Conservation (phyloP, 2,329 filamentous ascomycete genomes). For the Fusarium sublunatum region DNA sequence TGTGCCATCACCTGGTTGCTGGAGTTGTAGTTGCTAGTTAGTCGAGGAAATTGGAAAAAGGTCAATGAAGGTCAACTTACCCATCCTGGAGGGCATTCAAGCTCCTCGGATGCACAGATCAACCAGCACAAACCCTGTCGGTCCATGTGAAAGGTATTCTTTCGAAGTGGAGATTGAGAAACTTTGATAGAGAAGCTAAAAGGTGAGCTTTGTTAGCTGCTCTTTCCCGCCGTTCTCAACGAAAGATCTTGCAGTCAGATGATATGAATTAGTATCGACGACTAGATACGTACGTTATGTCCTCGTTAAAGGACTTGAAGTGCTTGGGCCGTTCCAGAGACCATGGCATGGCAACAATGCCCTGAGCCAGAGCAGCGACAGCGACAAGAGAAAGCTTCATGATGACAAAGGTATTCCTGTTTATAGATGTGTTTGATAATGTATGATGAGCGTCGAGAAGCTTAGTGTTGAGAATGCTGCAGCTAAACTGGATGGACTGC, state of each 20-base stretch:
- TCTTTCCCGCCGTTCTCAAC: too few species aligned
- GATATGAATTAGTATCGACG: too few species aligned
- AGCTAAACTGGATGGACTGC: too few species aligned
- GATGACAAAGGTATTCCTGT: not conserved
- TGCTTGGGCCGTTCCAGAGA: not conserved
- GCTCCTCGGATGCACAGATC: not conserved
- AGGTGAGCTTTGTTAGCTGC: too few species aligned
- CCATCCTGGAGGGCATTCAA: not conserved
- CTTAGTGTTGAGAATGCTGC: accelerated
- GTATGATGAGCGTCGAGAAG: too few species aligned
- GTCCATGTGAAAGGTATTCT: accelerated
- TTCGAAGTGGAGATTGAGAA: not conserved
- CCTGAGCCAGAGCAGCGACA: not conserved
- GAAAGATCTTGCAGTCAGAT: too few species aligned
- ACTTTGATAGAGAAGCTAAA: constrained; percentile 17
- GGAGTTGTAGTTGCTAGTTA: not conserved
- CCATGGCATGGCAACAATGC: constrained; percentile 6
- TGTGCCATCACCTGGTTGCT: accelerated
- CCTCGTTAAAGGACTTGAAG: not conserved
- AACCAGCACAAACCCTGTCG: not conserved
- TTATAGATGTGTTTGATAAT: too few species aligned
- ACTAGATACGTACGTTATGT: constrained; percentile 18
- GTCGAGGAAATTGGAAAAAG: not conserved
- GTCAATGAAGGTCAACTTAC: not conserved
- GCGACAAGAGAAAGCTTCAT: constrained; percentile 13